Percentiles rank a stretch among this genome's conserved stretches.
Conservation (phyloP, 768 basidiomycete species). For the Mycena latifolia region DNA sequence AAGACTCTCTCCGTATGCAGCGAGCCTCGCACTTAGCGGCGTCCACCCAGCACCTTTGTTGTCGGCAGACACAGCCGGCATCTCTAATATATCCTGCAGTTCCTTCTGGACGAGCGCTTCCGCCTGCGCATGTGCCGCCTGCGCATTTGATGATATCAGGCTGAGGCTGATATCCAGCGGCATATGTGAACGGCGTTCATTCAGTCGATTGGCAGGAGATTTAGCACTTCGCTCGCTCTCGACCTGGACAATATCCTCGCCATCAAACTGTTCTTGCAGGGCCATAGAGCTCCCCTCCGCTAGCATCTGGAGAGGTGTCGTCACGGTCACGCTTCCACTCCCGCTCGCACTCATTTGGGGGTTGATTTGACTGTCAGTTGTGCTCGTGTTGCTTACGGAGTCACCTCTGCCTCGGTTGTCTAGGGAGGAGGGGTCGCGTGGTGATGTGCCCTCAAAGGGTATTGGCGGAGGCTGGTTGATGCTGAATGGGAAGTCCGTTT, state of each 20-base stretch:
- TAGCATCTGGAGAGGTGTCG: constrained; percentile 44
- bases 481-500: constrained; percentile 74
- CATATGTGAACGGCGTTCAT: constrained; percentile 52
- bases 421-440: constrained; percentile 42
- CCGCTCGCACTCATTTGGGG: constrained; percentile 58
- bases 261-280: constrained; percentile 19
- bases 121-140: constrained; percentile 84
- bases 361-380: constrained; percentile 58
- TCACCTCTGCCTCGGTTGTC: constrained; percentile 73
- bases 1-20: constrained; percentile 90
- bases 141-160: constrained; percentile 81
- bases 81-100: constrained; percentile 77
- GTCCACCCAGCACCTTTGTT: constrained; percentile 60
- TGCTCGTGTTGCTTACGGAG: constrained; percentile 77
- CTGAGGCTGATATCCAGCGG: constrained; percentile 72
- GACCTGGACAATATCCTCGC: constrained; percentile 7
- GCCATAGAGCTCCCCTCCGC: constrained; percentile 25
- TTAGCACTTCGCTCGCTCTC: neutral
- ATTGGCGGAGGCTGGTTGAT: constrained; percentile 70
- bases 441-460: constrained; percentile 47
- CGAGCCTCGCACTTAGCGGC: constrained; percentile 85
- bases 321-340: constrained; percentile 54
- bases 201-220: constrained; percentile 33
- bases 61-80: constrained; percentile 57
- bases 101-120: constrained; percentile 84